Conservation (phyloP, 352 stramenopile genomes). For the Thalassiosira tumida region DNA sequence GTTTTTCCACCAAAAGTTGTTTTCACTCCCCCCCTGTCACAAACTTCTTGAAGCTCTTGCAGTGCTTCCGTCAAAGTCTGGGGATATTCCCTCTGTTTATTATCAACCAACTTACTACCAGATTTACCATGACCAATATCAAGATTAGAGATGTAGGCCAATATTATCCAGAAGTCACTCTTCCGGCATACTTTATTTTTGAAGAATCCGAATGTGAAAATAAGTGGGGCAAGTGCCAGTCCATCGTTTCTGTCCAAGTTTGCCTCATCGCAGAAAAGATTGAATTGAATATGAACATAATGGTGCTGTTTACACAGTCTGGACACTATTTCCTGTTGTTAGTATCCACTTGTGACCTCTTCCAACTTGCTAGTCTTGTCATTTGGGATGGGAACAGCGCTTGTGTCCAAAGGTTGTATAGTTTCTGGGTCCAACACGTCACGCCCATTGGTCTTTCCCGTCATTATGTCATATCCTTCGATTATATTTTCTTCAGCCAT, state of each 20-base stretch:
- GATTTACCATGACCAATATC: neutral
- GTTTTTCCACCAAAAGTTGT: neutral
- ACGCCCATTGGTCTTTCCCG: too few species aligned
- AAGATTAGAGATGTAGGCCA: neutral
- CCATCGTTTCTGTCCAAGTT: neutral
- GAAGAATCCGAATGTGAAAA: conserved; percentile 2
- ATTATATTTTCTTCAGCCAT: neutral
- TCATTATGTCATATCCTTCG: neutral
- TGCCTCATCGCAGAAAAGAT: conserved; percentile 10
- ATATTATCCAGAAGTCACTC: neutral
- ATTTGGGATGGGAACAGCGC: too few species aligned
- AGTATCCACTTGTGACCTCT: neutral
- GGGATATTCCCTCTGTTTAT: neutral
- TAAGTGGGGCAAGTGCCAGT: neutral
- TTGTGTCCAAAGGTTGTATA: too few species aligned
- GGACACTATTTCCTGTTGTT: neutral
- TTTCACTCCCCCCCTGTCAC: neutral
- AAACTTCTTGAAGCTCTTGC: neutral
- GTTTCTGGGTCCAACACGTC: too few species aligned
- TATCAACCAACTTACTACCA: neutral
- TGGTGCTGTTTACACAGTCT: neutral
- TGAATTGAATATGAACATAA: neutral
- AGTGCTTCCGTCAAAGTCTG: neutral
- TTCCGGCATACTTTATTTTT: neutral
- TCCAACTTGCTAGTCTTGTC: too few species aligned